phyloP scores from a whole-genome alignment of 2,329 filamentous ascomycete species.

The Penicillium sp. region DNA sequence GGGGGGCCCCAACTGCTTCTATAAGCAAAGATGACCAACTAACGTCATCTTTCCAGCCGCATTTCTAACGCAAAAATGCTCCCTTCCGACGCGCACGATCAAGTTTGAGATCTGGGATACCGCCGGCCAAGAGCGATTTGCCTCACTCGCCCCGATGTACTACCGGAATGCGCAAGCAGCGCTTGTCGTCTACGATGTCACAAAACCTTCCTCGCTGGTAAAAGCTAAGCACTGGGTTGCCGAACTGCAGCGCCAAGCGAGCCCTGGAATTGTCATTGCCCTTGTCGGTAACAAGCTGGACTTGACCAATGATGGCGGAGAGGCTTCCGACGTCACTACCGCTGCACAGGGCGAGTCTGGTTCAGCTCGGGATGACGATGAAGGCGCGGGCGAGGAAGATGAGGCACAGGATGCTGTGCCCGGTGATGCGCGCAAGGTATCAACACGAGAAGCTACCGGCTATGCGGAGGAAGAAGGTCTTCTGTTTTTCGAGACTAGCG shows the following conservation, averaged over 20 bases:
- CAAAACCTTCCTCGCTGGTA: constrained; percentile 88
- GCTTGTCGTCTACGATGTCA: constrained; percentile 97
- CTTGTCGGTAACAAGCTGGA: constrained; percentile 97
- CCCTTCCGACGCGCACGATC: constrained; percentile 78
- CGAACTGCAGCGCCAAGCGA: constrained; percentile 93
- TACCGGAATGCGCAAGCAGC: constrained; percentile 98
- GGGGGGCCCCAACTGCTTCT: not conserved
- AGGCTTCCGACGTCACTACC: constrained; percentile 38
- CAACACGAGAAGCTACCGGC: constrained; percentile 83
- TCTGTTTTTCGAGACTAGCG: constrained; percentile 96
- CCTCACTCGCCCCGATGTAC: constrained; percentile 97
- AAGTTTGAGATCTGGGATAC: constrained; percentile 96
- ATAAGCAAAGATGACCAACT: constrained; percentile 8
- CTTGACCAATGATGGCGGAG: constrained; percentile 63
- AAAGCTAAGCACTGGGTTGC: constrained; percentile 99
- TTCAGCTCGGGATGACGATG: constrained; percentile 34
- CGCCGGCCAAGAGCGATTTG: constrained; percentile 95
- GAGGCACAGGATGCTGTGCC: constrained; percentile 61
- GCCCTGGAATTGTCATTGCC: constrained; percentile 93
- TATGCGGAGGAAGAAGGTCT: constrained; percentile 95
- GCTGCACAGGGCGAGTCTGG: constrained; percentile 43
- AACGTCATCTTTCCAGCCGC: constrained; percentile 62
- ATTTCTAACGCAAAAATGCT: constrained; percentile 98
- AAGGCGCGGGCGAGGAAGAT: constrained; percentile 50
- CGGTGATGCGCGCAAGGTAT: constrained; percentile 80